Percentiles rank a stretch among this genome's conserved stretches.
These are phyloP conservation scores for Nectriaceae sp. DNA, from an alignment of 2,329 filamentous ascomycete genomes.

Conservation along the genomic window DNA sequence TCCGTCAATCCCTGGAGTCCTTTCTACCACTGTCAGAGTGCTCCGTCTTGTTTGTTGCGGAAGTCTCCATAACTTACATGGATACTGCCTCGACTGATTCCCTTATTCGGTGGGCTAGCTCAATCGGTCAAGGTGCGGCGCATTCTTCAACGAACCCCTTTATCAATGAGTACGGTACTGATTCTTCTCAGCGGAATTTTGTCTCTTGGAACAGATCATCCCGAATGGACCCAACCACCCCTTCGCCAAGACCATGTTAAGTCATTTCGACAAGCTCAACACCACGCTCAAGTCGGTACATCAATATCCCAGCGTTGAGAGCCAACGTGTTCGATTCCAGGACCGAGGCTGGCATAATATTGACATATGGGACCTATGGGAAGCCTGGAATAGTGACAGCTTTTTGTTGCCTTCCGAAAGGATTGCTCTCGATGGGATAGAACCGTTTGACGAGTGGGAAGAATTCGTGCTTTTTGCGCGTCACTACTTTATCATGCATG, in stretches of 20 bases:
- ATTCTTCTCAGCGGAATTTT: constrained; percentile 64
- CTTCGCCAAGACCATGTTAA: constrained; percentile 84
- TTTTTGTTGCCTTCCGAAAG: constrained; percentile 67
- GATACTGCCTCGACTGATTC: constrained; percentile 70
- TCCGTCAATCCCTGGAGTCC: constrained; percentile 60
- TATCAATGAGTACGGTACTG: constrained; percentile 10
- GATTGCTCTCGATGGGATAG: constrained; percentile 64
- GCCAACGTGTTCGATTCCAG: constrained; percentile 70
- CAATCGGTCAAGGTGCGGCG: constrained; percentile 63
- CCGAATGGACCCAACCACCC: constrained; percentile 78
- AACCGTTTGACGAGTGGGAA: constrained; percentile 96
- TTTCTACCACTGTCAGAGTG: constrained; percentile 60
- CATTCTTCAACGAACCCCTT: neutral
- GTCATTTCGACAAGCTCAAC: constrained; percentile 78
- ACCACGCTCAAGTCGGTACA: constrained; percentile 76
- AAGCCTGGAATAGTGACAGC: constrained; percentile 71
- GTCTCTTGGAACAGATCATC: constrained; percentile 82
- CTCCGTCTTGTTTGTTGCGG: constrained; percentile 77
- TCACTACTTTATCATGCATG: constrained; percentile 80
- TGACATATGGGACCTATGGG: constrained; percentile 72
- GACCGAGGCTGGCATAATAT: constrained; percentile 67
- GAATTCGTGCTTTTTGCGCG: constrained; percentile 83
- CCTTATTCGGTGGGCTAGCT: constrained; percentile 77
- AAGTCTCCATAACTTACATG: constrained; percentile 93
- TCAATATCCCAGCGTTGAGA: constrained; percentile 65